phyloP scores from a whole-genome alignment of 2,329 filamentous ascomycete genomes.

The Phaeophleospora eucalypticola region DNA sequence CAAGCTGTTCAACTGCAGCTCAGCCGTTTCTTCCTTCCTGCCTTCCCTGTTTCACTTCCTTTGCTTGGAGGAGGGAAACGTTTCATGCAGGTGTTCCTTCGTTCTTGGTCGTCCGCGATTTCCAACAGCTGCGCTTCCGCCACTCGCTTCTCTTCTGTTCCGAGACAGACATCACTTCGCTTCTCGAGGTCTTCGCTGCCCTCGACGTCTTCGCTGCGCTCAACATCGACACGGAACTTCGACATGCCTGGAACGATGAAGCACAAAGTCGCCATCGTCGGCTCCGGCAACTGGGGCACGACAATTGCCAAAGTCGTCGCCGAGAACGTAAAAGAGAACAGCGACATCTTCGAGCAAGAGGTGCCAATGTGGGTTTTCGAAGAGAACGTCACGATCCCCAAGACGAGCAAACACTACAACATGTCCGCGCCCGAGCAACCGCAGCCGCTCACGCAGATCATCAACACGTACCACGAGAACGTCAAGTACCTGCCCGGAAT shows the following conservation, averaged over 20 bases:
- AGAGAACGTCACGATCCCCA: slow-evolving; percentile 73
- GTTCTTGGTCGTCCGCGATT: background rate
- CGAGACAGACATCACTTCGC: too few species aligned
- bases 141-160: background rate
- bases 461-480: slow-evolving; percentile 93
- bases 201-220: background rate
- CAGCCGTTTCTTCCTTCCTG: background rate
- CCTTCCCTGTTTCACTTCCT: background rate
- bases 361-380: slow-evolving; percentile 99
- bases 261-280: slow-evolving; percentile 90
- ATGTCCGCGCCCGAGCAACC: slow-evolving; percentile 57
- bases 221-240: too few species aligned
- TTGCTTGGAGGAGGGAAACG: too few species aligned
- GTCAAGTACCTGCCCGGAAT: slow-evolving; percentile 96
- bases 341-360: slow-evolving; percentile 76
- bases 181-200: background rate
- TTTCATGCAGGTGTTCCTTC: background rate
- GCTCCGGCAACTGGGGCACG: slow-evolving; percentile 97
- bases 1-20: background rate
- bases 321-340: slow-evolving; percentile 78
- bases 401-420: slow-evolving; percentile 70
- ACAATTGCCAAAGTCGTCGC: slow-evolving; percentile 96
- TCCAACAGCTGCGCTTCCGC: background rate
- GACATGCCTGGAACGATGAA: too few species aligned
- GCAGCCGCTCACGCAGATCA: slow-evolving; percentile 84